Evolutionary conservation across 208 protist genomes (phyloP).

Genomic region (Angomonas ambiguus): DNA sequence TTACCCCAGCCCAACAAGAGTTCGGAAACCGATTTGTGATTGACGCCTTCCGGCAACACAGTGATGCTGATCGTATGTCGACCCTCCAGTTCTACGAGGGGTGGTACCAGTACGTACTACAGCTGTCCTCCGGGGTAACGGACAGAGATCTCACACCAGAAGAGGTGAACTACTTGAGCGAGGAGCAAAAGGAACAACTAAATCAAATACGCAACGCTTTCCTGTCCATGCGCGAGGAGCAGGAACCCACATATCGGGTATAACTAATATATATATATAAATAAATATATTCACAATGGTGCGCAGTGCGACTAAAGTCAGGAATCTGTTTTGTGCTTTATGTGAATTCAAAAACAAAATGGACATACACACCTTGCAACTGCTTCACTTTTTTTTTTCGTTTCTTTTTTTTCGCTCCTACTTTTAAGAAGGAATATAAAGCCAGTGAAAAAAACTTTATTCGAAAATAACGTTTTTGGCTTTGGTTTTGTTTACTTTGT

Average conservation of each 20-base stretch:
- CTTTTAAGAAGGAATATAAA: neutral
- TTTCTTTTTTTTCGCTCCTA: neutral
- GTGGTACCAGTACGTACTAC: conserved; percentile 84
- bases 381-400: neutral
- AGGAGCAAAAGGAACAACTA: conserved; percentile 75
- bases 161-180: conserved; percentile 60
- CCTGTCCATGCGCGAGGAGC: conserved; percentile 21
- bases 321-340: too few relatives aligned
- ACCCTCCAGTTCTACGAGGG: conserved; percentile 73
- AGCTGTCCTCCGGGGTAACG: conserved; percentile 70
- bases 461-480: conserved; percentile 1
- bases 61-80: conserved; percentile 56
- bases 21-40: conserved; percentile 86
- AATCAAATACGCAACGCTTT: conserved; percentile 54
- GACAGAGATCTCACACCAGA: conserved; percentile 64
- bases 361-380: neutral
- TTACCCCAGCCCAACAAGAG: conserved; percentile 64
- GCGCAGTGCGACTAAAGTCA: too few relatives aligned
- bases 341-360: neutral
- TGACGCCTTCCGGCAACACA: conserved; percentile 70
- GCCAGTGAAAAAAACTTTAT: neutral
- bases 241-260: conserved; percentile 32
- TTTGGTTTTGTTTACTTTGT: conserved; percentile 9
- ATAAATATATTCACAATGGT: too few relatives aligned
- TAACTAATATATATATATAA: conserved; percentile 3